Evolutionary conservation across 1,139 yeast genomes (phyloP).

Genomic region (Lizanozyma gosingica): DNA sequence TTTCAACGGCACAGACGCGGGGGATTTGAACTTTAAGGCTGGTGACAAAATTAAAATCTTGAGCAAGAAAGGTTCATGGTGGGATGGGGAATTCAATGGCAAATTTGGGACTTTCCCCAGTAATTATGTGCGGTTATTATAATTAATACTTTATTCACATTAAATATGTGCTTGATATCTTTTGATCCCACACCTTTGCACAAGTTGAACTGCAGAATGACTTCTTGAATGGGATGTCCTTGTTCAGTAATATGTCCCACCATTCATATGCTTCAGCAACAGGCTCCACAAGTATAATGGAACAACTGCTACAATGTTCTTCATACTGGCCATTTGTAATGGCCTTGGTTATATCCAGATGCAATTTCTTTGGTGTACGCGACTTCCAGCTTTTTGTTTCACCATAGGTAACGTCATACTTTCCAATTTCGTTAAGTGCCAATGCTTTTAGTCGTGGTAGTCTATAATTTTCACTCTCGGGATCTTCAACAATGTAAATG

Average conservation of each 20-base stretch:
- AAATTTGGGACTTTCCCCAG: slow-evolving; percentile 45
- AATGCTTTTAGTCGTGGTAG: slow-evolving; percentile 25
- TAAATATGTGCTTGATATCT: too few species aligned
- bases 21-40: slow-evolving; percentile 40
- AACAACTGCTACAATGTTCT: slow-evolving; percentile 31
- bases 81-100: slow-evolving; percentile 50
- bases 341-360: slow-evolving; percentile 25
- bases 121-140: slow-evolving; percentile 34
- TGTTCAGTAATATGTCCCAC: slow-evolving; percentile 38
- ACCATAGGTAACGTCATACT: slow-evolving; percentile 35
- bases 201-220: slow-evolving; percentile 36
- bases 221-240: slow-evolving; percentile 27
- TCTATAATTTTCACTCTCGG: slow-evolving; percentile 5
- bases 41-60: slow-evolving; percentile 43
- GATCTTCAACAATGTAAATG: slow-evolving; percentile 8
- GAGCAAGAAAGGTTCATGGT: slow-evolving; percentile 29
- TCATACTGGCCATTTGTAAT: slow-evolving; percentile 30
- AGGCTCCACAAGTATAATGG: slow-evolving; percentile 29
- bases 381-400: slow-evolving; percentile 37
- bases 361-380: slow-evolving; percentile 28
- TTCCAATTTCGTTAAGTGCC: slow-evolving; percentile 29
- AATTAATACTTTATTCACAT: slow-evolving; percentile 17
- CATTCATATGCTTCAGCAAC: slow-evolving; percentile 35
- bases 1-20: slow-evolving; percentile 23
- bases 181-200: slow-evolving; percentile 19